phyloP scores from a whole-genome alignment of 176 grass and related monocot species.

The Poa annua region DNA sequence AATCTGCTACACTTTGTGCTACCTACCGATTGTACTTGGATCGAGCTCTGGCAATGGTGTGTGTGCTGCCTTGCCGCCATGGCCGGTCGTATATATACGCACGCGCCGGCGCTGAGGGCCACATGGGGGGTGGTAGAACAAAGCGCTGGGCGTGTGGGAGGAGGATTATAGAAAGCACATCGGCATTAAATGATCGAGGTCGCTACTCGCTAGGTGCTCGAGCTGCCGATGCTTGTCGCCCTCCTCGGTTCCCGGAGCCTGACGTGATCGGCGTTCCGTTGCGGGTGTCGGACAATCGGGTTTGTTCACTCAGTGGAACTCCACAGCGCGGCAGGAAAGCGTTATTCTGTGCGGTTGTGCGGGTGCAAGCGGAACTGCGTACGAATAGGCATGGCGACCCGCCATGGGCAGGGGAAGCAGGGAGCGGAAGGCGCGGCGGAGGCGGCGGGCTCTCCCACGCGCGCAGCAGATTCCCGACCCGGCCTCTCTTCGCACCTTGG shows the following conservation, averaged over 20 bases:
- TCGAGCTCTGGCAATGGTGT: neutral
- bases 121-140: conserved; percentile 18
- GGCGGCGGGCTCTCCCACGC: conserved; percentile 54
- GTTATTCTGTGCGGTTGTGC: too few relatives aligned
- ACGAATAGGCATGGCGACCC: neutral
- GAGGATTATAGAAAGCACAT: conserved; percentile 3
- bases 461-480: conserved; percentile 47
- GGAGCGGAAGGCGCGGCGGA: conserved; percentile 46
- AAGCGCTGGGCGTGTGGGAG: conserved; percentile 5
- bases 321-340: neutral
- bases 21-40: too few relatives aligned
- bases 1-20: too few relatives aligned
- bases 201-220: conserved; percentile 10
- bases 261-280: neutral
- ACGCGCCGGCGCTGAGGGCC: neutral
- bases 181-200: conserved; percentile 45
- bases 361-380: neutral
- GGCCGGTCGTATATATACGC: conserved; percentile 30
- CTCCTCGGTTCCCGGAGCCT: neutral
- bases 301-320: neutral
- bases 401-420: conserved; percentile 11
- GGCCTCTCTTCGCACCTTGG: conserved; percentile 38
- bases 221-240: conserved; percentile 38
- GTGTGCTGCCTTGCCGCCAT: conserved; percentile 29
- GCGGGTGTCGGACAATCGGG: neutral